Percentiles rank a stretch among this genome's conserved stretches.
phyloP scores from a whole-genome alignment of 257 asterid species.

The Plantago ovata region DNA sequence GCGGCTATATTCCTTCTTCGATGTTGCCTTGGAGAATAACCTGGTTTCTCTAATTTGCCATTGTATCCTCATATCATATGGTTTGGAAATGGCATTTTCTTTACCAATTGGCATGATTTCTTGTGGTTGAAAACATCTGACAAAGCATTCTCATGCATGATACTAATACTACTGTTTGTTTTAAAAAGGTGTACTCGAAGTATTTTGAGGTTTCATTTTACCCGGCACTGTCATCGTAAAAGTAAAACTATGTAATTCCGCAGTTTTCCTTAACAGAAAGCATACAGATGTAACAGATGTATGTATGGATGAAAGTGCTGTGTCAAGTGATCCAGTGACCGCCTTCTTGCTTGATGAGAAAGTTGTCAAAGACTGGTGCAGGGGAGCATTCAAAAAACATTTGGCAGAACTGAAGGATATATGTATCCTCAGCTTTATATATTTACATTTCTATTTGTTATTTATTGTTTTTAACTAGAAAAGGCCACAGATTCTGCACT shows the following conservation, averaged over 20 bases:
- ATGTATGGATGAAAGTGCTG: slow-evolving; percentile 97
- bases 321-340: slow-evolving; percentile 85
- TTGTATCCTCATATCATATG: slow-evolving; percentile 51
- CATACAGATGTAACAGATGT: slow-evolving; percentile 83
- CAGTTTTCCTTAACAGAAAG: slow-evolving; percentile 51
- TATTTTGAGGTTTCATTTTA: slow-evolving; percentile 4
- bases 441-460: slow-evolving; percentile 1
- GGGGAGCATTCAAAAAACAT: slow-evolving; percentile 52
- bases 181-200: slow-evolving; percentile 2
- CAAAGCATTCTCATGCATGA: background rate
- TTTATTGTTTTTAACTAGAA: slow-evolving; percentile 3
- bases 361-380: slow-evolving; percentile 98
- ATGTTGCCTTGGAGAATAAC: slow-evolving; percentile 87
- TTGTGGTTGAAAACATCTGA: background rate
- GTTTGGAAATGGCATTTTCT: slow-evolving; percentile 8
- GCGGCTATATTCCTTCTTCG: slow-evolving; percentile 75
- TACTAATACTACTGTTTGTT: background rate
- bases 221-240: background rate
- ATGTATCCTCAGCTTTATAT: slow-evolving; percentile 66
- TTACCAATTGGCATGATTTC: background rate
- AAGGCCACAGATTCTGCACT: slow-evolving; percentile 12
- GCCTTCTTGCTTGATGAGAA: slow-evolving; percentile 96
- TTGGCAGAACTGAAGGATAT: slow-evolving; percentile 51
- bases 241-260: slow-evolving; percentile 5
- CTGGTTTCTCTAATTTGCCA: slow-evolving; percentile 83